phyloP scores from a whole-genome alignment of 495 filamentous ascomycete species.

The Chaetomium cochliodes region DNA sequence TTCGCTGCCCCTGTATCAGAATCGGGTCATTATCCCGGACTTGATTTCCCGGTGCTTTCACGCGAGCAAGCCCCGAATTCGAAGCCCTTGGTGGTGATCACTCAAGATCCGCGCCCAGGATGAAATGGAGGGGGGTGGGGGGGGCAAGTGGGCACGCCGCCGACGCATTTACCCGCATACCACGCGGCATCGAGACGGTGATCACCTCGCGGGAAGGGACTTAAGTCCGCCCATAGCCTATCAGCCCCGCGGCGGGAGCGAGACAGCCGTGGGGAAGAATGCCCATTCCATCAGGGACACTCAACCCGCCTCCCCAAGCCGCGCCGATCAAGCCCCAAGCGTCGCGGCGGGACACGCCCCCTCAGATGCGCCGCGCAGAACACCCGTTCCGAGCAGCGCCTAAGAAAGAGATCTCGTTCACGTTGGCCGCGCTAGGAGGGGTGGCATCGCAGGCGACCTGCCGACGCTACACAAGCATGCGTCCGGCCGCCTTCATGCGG shows the following conservation, averaged over 20 bases:
- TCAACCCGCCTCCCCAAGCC: background rate
- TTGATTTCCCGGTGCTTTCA: background rate
- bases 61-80: background rate
- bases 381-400: too few species aligned
- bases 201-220: background rate
- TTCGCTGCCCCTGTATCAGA: background rate
- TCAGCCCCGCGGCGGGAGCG: background rate
- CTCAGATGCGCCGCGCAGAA: too few species aligned
- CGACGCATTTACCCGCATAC: constrained; percentile 4
- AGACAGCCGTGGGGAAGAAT: background rate
- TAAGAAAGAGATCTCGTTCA: background rate
- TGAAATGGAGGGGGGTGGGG: background rate
- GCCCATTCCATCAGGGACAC: background rate
- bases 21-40: background rate
- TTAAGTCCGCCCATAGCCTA: background rate
- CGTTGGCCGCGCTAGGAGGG: background rate
- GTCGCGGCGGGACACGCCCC: background rate
- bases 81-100: background rate
- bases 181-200: background rate
- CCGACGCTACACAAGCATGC: background rate
- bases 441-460: constrained; percentile 1
- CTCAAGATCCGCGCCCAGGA: background rate
- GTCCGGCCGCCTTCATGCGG: background rate
- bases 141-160: background rate
- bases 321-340: background rate